phyloP scores from a whole-genome alignment of 2,329 filamentous ascomycete species.

The Fusarium citri region DNA sequence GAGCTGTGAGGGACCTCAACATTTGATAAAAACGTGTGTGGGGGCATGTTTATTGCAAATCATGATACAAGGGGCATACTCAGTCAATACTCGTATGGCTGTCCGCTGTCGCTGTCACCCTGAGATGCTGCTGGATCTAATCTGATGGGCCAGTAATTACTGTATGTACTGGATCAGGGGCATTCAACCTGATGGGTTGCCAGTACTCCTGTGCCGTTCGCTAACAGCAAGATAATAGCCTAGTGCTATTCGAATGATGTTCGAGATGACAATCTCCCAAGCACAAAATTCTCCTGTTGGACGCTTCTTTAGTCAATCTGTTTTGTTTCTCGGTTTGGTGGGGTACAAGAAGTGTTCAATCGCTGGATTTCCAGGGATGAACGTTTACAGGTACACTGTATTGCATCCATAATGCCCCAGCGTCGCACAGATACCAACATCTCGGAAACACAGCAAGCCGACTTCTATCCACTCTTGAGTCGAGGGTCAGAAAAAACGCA shows the following conservation, averaged over 20 bases:
- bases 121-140: conserved; percentile 21
- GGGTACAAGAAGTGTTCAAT: conserved; percentile 4
- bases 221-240: neutral
- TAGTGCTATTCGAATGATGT: neutral
- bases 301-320: neutral
- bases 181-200: conserved; percentile 9
- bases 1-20: conserved; percentile 10
- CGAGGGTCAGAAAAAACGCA: conserved; percentile 29
- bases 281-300: conserved; percentile 9
- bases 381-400: conserved; percentile 5
- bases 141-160: conserved; percentile 19
- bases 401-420: conserved; percentile 12
- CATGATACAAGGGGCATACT: neutral
- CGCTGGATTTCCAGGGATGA: conserved; percentile 8
- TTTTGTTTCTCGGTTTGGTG: conserved; percentile 4
- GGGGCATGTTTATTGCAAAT: conserved; percentile 17
- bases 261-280: neutral
- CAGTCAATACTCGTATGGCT: neutral
- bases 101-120: neutral
- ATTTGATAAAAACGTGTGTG: conserved; percentile 5
- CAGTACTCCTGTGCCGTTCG: conserved; percentile 3
- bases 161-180: conserved; percentile 3
- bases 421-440: conserved; percentile 43
- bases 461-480: conserved; percentile 39
- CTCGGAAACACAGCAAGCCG: conserved; percentile 46